A percentile compares a stretch with the other conserved stretches of the same genome.
Evolutionary conservation across 2,329 filamentous ascomycete genomes (phyloP).

Genomic region (Ophiostoma australiae): DNA sequence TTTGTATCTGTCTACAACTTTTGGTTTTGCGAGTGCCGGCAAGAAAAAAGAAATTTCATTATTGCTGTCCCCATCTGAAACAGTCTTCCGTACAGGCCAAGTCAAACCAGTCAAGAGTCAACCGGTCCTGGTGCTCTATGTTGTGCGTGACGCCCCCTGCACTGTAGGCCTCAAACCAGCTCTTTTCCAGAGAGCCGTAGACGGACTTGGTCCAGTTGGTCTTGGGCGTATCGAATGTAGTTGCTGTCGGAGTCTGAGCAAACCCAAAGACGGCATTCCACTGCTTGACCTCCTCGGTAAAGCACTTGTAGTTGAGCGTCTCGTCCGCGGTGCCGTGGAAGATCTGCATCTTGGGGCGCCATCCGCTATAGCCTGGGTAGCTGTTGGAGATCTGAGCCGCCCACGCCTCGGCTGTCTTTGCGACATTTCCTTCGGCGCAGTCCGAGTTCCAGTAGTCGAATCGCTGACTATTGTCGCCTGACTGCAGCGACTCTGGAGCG

Average conservation of each 20-base stretch:
- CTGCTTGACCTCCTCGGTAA: constrained; percentile 2
- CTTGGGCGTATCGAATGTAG: neutral
- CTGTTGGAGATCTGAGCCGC: neutral
- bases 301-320: neutral
- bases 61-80: neutral
- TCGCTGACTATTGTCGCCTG: neutral
- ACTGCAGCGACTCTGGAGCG: neutral
- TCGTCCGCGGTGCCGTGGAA: neutral
- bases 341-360: neutral
- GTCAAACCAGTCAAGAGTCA: constrained; percentile 5
- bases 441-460: neutral
- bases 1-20: neutral
- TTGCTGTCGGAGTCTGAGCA: neutral
- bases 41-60: neutral
- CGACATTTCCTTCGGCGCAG: neutral
- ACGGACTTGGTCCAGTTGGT: neutral
- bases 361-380: neutral
- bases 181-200: neutral
- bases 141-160: neutral
- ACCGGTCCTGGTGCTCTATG: neutral
- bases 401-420: neutral
- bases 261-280: neutral
- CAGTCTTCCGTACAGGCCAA: neutral
- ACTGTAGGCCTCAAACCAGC: neutral
- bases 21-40: neutral